Evolutionary conservation across 495 filamentous ascomycete genomes (phyloP).

Genomic region (Rhypophila decipiens): DNA sequence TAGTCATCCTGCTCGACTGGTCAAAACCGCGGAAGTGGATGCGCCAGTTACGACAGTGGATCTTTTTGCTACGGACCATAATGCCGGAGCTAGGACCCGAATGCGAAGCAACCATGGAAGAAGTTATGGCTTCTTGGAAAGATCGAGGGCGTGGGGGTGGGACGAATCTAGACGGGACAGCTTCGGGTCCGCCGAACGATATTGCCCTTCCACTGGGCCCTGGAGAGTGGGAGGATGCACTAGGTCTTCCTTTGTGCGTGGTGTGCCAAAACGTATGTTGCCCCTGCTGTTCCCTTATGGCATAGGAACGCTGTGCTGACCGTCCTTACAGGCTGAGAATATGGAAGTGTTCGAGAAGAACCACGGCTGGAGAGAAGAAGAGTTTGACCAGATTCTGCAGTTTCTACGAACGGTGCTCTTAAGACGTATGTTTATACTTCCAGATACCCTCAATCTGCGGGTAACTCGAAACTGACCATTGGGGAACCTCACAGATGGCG

Average conservation of each 20-base stretch:
- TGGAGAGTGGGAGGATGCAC: constrained; percentile 89
- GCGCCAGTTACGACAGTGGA: constrained; percentile 80
- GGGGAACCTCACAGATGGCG: constrained; percentile 56
- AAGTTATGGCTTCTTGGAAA: constrained; percentile 62
- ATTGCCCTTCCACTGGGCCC: constrained; percentile 75
- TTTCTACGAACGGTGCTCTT: constrained; percentile 80
- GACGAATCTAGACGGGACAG: constrained; percentile 43
- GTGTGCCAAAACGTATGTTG: constrained; percentile 85
- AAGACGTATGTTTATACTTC: constrained; percentile 55
- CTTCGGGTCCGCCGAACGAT: constrained; percentile 39
- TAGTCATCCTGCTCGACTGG: constrained; percentile 90
- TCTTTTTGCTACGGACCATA: constrained; percentile 69
- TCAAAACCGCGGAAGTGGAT: constrained; percentile 88
- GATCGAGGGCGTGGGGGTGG: constrained; percentile 50
- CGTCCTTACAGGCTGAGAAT: constrained; percentile 63
- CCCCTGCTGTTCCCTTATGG: no score
- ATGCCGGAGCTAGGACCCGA: constrained; percentile 68
- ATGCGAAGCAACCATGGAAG: constrained; percentile 75
- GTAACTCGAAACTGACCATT: constrained; percentile 11
- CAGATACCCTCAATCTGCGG: neutral
- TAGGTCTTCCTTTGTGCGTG: constrained; percentile 84
- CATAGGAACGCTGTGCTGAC: neutral
- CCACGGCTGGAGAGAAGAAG: constrained; percentile 85
- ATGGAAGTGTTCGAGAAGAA: constrained; percentile 84
- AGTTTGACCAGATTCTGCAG: constrained; percentile 88